These are phyloP conservation scores for Pythium coloratum DNA, from an alignment of 352 stramenopile species.

Conservation along the genomic window DNA sequence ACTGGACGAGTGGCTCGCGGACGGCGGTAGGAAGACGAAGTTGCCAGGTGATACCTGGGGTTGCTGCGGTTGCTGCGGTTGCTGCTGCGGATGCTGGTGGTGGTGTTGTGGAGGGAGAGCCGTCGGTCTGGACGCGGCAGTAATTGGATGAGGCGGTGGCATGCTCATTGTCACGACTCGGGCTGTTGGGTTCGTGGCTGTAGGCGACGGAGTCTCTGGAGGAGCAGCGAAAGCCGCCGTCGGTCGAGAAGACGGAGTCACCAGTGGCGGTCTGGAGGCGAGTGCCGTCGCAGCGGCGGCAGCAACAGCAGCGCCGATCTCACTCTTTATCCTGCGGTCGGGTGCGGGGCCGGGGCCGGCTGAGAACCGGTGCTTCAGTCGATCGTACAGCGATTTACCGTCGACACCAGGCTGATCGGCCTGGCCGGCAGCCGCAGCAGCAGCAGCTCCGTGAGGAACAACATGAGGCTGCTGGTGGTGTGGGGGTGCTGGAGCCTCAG, in stretches of 20 bases:
- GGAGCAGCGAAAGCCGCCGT: background rate
- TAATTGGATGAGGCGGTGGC: background rate
- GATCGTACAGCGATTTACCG: conserved; percentile 47
- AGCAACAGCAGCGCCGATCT: conserved; percentile 11
- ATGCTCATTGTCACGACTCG: background rate
- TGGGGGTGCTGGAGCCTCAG: background rate
- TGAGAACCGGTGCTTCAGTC: conserved; percentile 18
- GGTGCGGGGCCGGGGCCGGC: background rate
- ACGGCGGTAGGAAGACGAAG: background rate
- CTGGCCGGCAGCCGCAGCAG: background rate
- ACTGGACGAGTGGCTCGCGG: background rate
- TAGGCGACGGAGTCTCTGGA: background rate
- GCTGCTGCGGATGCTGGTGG: background rate
- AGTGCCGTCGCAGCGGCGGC: conserved; percentile 15
- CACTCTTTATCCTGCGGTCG: conserved; percentile 6
- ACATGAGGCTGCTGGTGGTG: background rate
- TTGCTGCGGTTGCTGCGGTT: too few relatives aligned
- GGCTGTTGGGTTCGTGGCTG: conserved; percentile 3
- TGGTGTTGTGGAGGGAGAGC: background rate
- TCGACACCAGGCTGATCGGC: conserved; percentile 4
- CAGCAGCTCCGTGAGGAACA: background rate
- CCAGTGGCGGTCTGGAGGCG: background rate
- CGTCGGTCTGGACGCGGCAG: background rate
- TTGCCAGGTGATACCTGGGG: too few relatives aligned
- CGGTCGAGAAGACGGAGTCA: background rate